Conservation (phyloP, 768 basidiomycete genomes). For the Xerocomus brunneocitrinus region DNA sequence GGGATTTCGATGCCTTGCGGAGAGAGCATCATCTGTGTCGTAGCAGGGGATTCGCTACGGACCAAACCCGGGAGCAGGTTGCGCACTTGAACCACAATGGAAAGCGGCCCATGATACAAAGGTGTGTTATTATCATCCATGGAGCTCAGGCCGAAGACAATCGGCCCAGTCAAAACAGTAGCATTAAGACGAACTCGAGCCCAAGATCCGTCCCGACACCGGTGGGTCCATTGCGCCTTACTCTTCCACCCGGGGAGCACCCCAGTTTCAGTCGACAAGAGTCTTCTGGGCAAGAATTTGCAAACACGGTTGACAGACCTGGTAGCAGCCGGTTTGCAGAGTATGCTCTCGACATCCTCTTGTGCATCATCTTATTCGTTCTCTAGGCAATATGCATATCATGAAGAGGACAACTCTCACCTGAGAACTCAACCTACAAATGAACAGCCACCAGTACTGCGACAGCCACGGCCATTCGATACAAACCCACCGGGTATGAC, state of each 20-base stretch:
- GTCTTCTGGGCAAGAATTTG: conserved; percentile 8
- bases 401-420: conserved; percentile 42
- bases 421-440: conserved; percentile 38
- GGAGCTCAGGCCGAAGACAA: not conserved
- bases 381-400: conserved; percentile 65
- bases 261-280: conserved; percentile 31
- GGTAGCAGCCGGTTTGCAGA: conserved; percentile 47
- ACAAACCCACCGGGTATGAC: conserved; percentile 27
- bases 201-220: conserved; percentile 56
- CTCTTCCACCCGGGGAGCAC: conserved; percentile 58
- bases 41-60: conserved; percentile 26
- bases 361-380: conserved; percentile 10
- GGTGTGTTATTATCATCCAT: conserved; percentile 31
- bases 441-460: conserved; percentile 36
- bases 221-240: conserved; percentile 59
- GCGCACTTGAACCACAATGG: conserved; percentile 50
- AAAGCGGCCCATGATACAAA: conserved; percentile 53
- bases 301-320: conserved; percentile 35
- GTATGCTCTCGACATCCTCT: conserved; percentile 30
- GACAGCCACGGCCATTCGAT: conserved; percentile 33
- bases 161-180: conserved; percentile 15
- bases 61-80: conserved; percentile 32
- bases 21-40: conserved; percentile 49
- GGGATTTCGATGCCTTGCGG: conserved; percentile 45
- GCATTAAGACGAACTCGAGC: conserved; percentile 46